Base-by-base conservation (phyloP, 2,329 filamentous ascomycete species). In the Fusarium tuaranense region DNA sequence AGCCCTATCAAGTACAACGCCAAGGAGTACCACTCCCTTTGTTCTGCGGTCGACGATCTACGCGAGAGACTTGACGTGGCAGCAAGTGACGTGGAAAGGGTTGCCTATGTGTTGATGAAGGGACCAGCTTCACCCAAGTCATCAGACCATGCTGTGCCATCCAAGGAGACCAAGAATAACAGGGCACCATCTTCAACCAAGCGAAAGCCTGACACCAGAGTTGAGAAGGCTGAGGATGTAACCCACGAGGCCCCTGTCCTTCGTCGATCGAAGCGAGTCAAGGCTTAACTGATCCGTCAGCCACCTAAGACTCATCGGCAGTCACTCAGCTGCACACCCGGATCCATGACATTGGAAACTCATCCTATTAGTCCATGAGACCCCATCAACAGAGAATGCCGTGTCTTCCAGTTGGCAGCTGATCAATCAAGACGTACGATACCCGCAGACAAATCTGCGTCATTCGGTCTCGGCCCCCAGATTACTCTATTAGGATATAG, bases 21-120 rank as follows among this genome's bases (percentile, higher is more conserved):
- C 22, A 91, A 91, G 75, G 93, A 95, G 82, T 96, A 95, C 76
- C 81, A 84, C 46, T 81, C 83, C n/a, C 80, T 96, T 27, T 84
- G 86, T 39, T 78, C 80, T 6, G 80, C 82, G 62, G 85, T 87
- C 1, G 79, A 81, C 14, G 75, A 78, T 25, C 73, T 93, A 58
- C 80, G 83, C 51, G 78, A 83, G 58, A 85, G 89, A 55, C 83
- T 93, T 9, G 82, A 80, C 6, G 88, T 91, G 1, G 85, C 82
- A 36, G 92, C 92, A 1, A 85, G 90, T 46, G 90, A 94, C 38
- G 83, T 92, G 7, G 93, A 95, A 81, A 92, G 88, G 80, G 92
- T 92, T 20, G 93, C 93, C 3, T 94, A 91, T 79, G 92, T 94
- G 12, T 80, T 94, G 60, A 88, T 93, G 78, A 90, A 84, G 75